Evolutionary conservation across 257 asterid species (phyloP).

Genomic region (Mitragyna speciosa): DNA sequence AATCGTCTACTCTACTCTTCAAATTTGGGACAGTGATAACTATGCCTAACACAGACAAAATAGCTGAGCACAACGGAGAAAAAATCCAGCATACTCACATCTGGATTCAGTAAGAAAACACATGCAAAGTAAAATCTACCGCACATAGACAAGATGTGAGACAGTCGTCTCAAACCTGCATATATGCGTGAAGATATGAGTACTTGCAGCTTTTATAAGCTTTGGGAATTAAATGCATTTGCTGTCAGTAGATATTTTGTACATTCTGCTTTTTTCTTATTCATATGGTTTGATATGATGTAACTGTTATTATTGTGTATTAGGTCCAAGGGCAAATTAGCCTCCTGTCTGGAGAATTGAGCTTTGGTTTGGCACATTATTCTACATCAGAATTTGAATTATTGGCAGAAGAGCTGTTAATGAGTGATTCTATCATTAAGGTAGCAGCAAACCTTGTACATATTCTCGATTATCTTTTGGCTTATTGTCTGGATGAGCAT

Average conservation of each 20-base stretch:
- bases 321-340: slow-evolving; percentile 99
- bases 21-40: not conserved
- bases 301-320: slow-evolving; percentile 27
- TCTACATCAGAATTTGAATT: slow-evolving; percentile 98
- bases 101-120: too few species aligned
- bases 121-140: too few species aligned
- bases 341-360: slow-evolving; percentile 65
- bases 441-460: slow-evolving; percentile 35
- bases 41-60: too few species aligned
- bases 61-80: not conserved
- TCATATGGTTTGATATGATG: slow-evolving; percentile 17
- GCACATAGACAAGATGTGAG: too few species aligned
- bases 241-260: not conserved
- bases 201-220: not conserved
- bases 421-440: slow-evolving; percentile 87
- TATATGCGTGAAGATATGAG: too few species aligned
- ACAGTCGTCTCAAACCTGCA: too few species aligned
- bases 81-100: too few species aligned
- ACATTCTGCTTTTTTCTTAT: not conserved
- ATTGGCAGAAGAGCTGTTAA: slow-evolving; percentile 93
- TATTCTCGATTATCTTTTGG: not conserved
- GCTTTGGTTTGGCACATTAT: slow-evolving; percentile 91
- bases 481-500: slow-evolving; percentile 2
- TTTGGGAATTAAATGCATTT: not conserved
- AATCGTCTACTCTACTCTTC: not conserved